Percentiles rank a stretch among this genome's conserved stretches.
These are phyloP conservation scores for Xylaria bambusicola DNA, from an alignment of 495 filamentous ascomycete genomes.

Conservation along the genomic window DNA sequence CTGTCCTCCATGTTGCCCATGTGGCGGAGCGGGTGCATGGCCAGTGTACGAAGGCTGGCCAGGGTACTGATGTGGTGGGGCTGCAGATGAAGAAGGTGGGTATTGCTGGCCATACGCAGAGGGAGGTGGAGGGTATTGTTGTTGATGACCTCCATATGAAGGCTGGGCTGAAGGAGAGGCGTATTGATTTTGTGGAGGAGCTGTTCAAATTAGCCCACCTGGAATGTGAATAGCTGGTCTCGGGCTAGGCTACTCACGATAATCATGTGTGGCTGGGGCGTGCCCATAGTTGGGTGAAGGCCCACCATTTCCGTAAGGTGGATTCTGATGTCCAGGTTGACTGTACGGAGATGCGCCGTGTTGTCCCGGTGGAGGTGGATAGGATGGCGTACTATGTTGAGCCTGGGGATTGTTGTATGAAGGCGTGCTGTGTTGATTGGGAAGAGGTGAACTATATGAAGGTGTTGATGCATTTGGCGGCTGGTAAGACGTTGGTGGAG, in stretches of 20 bases:
- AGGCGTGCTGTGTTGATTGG: constrained; percentile 31
- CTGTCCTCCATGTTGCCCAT: constrained; percentile 37
- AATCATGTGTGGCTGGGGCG: constrained; percentile 28
- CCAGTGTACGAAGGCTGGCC: constrained; percentile 33
- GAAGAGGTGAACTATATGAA: constrained; percentile 31
- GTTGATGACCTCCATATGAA: constrained; percentile 32
- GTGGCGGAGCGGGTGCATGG: constrained; percentile 32
- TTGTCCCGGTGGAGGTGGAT: constrained; percentile 15
- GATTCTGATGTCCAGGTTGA: constrained; percentile 27
- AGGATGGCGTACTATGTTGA: constrained; percentile 32
- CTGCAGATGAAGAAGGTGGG: constrained; percentile 26
- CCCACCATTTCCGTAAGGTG: constrained; percentile 23
- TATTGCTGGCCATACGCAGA: constrained; percentile 32
- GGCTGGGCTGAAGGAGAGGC: constrained; percentile 31
- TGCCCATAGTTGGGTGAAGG: constrained; percentile 30
- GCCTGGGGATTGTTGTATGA: constrained; percentile 30
- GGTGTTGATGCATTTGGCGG: constrained; percentile 33
- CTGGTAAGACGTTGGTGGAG: constrained; percentile 53
- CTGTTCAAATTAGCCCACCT: constrained; percentile 20
- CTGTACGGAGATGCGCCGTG: constrained; percentile 5
- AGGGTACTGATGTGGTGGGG: constrained; percentile 34
- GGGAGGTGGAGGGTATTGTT: constrained; percentile 37
- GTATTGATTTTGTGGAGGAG: constrained; percentile 22
- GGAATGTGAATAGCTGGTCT: background rate
- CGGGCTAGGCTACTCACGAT: constrained; percentile 23